Conservation (phyloP, 306 rosid species). For the Malus orientalis region DNA sequence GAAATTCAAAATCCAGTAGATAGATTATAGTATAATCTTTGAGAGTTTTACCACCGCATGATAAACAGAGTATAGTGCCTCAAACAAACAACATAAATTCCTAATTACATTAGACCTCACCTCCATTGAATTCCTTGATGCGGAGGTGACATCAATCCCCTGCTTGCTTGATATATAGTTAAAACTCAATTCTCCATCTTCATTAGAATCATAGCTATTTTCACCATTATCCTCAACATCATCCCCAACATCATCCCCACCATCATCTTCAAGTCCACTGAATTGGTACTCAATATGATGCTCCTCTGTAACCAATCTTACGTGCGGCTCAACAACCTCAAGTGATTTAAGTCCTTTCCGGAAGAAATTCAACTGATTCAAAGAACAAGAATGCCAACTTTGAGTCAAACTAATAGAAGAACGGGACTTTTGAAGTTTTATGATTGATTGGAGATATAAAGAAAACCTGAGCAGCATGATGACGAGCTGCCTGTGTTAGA, state of each 20-base stretch:
- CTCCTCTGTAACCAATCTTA: slow-evolving; percentile 49
- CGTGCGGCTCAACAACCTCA: slow-evolving; percentile 82
- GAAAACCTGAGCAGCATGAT: slow-evolving; percentile 80
- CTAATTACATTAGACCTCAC: slow-evolving; percentile 19
- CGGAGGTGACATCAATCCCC: slow-evolving; percentile 37
- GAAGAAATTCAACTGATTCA: slow-evolving; percentile 65
- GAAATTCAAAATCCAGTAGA: no score
- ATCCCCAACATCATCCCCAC: slow-evolving; percentile 28
- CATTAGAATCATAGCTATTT: slow-evolving; percentile 33
- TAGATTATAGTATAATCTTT: neutral
- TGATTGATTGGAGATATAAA: slow-evolving; percentile 3
- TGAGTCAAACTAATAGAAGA: slow-evolving; percentile 7
- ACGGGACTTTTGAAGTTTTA: slow-evolving; percentile 2
- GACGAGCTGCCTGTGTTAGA: slow-evolving; percentile 91
- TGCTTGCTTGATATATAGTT: slow-evolving; percentile 47
- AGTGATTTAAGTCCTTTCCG: slow-evolving; percentile 81
- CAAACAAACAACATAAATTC: slow-evolving; percentile 3
- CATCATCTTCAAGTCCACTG: slow-evolving; percentile 66
- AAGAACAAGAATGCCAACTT: slow-evolving; percentile 9
- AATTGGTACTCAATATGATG: slow-evolving; percentile 82
- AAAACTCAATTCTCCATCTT: slow-evolving; percentile 66
- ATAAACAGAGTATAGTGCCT: slow-evolving; percentile 5
- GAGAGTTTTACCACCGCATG: neutral
- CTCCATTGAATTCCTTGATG: slow-evolving; percentile 63
- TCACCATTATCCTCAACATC: slow-evolving; percentile 33